Evolutionary conservation across 1,139 yeast species (phyloP).

Genomic region (Zygoascus sp.): DNA sequence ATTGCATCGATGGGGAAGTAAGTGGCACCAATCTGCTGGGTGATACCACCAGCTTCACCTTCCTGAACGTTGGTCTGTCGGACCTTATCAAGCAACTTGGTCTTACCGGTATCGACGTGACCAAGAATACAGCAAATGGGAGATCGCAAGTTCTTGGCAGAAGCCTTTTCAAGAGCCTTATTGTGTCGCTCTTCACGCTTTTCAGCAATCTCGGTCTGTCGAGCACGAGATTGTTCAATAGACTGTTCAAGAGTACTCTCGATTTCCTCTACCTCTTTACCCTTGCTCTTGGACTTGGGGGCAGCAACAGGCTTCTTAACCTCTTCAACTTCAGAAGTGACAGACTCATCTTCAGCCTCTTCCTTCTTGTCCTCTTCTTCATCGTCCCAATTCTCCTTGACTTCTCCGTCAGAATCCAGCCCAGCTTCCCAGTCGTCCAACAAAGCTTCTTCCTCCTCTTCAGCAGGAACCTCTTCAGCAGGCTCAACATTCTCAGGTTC

Average conservation of each 20-base stretch:
- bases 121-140: slow-evolving; percentile 99
- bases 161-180: slow-evolving; percentile 38
- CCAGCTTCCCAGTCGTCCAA: slow-evolving; percentile 40
- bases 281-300: slow-evolving; percentile 21
- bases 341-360: slow-evolving; percentile 23
- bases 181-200: slow-evolving; percentile 39
- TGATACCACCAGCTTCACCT: slow-evolving; percentile 99
- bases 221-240: slow-evolving; percentile 26
- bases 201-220: slow-evolving; percentile 31
- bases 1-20: slow-evolving; percentile 97
- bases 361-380: slow-evolving; percentile 25
- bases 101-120: slow-evolving; percentile 99
- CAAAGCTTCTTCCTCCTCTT: slow-evolving; percentile 28
- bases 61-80: slow-evolving; percentile 99
- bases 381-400: slow-evolving; percentile 33
- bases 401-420: slow-evolving; percentile 39
- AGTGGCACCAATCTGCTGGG: slow-evolving; percentile 99
- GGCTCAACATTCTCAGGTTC: slow-evolving; percentile 20
- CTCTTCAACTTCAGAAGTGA: slow-evolving; percentile 22
- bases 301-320: slow-evolving; percentile 22
- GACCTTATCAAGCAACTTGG: slow-evolving; percentile 89
- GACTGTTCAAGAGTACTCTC: slow-evolving; percentile 32
- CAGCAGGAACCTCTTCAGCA: slow-evolving; percentile 17
- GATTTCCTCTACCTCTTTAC: slow-evolving; percentile 21
- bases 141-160: slow-evolving; percentile 65